These are phyloP conservation scores for Amanita rubescens DNA, from an alignment of 768 basidiomycete genomes.

Conservation along the genomic window DNA sequence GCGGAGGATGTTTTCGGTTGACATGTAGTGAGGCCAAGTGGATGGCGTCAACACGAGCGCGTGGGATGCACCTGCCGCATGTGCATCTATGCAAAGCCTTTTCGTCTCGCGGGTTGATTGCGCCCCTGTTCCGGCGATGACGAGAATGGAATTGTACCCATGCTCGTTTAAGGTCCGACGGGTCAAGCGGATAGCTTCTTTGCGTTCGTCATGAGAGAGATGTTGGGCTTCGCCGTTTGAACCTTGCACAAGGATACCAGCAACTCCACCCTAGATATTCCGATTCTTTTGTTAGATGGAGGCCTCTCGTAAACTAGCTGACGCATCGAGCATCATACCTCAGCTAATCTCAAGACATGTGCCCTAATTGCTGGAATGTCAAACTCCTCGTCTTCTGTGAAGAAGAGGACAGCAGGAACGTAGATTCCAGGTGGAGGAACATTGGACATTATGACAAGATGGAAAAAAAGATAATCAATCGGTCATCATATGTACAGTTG, in stretches of 20 bases:
- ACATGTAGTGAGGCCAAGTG: too few relatives aligned
- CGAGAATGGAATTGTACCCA: slow-evolving; percentile 56
- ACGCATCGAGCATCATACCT: slow-evolving; percentile 37
- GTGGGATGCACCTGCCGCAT: slow-evolving; percentile 76
- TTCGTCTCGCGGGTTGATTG: slow-evolving; percentile 73
- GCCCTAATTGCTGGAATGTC: slow-evolving; percentile 59
- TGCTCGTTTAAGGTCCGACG: slow-evolving; percentile 66
- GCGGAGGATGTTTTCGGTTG: slow-evolving; percentile 48
- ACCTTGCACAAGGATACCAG: slow-evolving; percentile 67
- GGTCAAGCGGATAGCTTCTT: slow-evolving; percentile 52
- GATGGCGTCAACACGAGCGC: too few relatives aligned
- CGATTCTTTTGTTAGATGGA: slow-evolving; percentile 5
- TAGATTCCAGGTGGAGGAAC: slow-evolving; percentile 51
- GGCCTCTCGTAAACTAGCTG: slow-evolving; percentile 11
- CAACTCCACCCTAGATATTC: slow-evolving; percentile 54
- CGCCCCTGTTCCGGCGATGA: slow-evolving; percentile 82
- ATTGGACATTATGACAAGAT: slow-evolving; percentile 16
- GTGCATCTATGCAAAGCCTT: slow-evolving; percentile 62
- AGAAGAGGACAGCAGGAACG: slow-evolving; percentile 73
- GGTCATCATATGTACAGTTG: background rate
- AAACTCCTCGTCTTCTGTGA: slow-evolving; percentile 61
- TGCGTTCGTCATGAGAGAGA: slow-evolving; percentile 66
- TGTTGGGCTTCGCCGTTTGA: slow-evolving; percentile 75
- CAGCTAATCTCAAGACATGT: slow-evolving; percentile 75
- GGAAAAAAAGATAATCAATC: background rate